phyloP scores from a whole-genome alignment of 257 asterid species.

The Fraxinus americana region DNA sequence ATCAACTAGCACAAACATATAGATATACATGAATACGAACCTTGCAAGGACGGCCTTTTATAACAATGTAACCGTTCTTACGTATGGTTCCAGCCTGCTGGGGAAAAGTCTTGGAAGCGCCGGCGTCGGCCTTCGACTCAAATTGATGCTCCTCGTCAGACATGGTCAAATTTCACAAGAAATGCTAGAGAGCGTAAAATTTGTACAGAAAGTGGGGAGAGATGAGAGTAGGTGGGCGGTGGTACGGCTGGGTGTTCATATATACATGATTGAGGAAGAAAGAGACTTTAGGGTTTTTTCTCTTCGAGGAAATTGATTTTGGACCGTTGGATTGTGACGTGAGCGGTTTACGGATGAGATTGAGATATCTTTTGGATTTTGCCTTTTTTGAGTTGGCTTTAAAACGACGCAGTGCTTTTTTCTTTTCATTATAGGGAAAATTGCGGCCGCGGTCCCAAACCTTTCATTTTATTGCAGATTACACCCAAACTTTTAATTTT shows the following conservation, averaged over 20 bases:
- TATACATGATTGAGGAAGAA: background rate
- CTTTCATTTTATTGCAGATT: no score
- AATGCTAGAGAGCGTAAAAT: background rate
- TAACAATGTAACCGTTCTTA: background rate
- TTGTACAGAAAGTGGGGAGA: background rate
- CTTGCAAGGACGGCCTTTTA: conserved; percentile 5
- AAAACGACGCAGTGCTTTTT: background rate
- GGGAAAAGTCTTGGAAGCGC: conserved; percentile 2
- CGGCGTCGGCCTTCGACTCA: conserved; percentile 1
- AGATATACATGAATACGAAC: background rate
- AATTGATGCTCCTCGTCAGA: background rate
- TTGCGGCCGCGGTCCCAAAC: no score
- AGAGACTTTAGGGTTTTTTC: background rate
- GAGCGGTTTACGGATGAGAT: background rate
- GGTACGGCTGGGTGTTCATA: background rate
- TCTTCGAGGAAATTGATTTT: background rate
- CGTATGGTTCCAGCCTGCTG: conserved; percentile 3
- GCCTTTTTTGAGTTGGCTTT: background rate
- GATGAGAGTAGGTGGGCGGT: background rate
- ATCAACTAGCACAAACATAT: background rate
- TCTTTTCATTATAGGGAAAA: no score
- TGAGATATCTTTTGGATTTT: background rate
- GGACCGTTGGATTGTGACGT: background rate
- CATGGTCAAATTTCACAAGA: background rate
- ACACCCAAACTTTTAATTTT: no score